Evolutionary conservation across 192 early-diverging fungal species (phyloP), one percentile per base, ranked within the genome.

Genomic region (Gryganskiella cystojenkinii): DNA sequence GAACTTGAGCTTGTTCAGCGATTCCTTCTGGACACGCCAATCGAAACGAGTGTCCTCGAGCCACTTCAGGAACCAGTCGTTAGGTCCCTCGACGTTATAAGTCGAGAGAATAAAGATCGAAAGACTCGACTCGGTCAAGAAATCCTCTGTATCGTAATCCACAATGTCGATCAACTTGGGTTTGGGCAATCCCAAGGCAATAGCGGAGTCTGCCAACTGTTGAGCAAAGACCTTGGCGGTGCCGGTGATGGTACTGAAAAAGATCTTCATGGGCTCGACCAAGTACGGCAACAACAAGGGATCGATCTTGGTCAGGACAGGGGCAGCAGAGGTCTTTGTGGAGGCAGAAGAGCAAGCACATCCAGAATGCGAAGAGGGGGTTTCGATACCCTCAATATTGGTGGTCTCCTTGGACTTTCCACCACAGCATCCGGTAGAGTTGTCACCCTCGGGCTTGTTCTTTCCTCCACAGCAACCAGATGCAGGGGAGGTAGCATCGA

Each of bases 61-160:
- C 90, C 88, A 90, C 44, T 83, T 84, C 43, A 83, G 80, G 61
- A 92, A 92, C 90, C 90, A 91, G 40, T 90, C 89, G 7, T 88
- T 82, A 28, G 90, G 90, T 8, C 88, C 85, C 52, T 90, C 91
- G 19, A 90, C 88, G 34, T 88, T 86, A 63, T 91, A 91, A 7
- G 88, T 90, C 17, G 89, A 86, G 1, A 92, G 64, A 44, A 91
- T 70, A 66, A 92, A 92, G 25, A 91, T 61, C 50, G 85, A 88
- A 4, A 87, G 79, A 15, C 78, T 59, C 3, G 82, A 85, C 50
- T 89, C 83, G 20, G 82, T 64, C 52, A 88, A 66, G 45, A 92
- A 81, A 58, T 86, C 83, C 51, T 91, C 89, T 31, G 82, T 88
- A 20, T 91, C 89, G 43, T 89, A 91, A 24, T 89, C 87, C 43